Percentiles rank a stretch among this genome's conserved stretches.
Evolutionary conservation across 495 filamentous ascomycete genomes (phyloP).

Genomic region (Geopyxis carbonaria): DNA sequence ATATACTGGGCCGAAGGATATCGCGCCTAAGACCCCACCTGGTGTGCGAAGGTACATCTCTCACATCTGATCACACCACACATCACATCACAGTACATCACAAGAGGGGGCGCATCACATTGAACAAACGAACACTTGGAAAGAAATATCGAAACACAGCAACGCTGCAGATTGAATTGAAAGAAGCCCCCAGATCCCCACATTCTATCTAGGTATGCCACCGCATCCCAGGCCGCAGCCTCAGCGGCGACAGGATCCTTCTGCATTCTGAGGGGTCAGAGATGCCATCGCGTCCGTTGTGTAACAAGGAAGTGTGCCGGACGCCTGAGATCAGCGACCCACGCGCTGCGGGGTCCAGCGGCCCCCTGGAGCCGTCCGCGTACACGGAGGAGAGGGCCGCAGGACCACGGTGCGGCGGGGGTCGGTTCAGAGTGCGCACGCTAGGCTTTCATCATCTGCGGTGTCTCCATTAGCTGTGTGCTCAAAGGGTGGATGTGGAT

Average conservation of each 20-base stretch:
- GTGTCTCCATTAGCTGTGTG: not conserved
- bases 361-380: slow-evolving; percentile 71
- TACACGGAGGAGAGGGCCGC: slow-evolving; percentile 49
- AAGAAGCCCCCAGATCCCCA: slow-evolving; percentile 8
- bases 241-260: slow-evolving; percentile 25
- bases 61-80: not conserved
- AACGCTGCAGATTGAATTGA: slow-evolving; percentile 17
- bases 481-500: not conserved
- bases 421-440: slow-evolving; percentile 76
- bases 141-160: slow-evolving; percentile 1
- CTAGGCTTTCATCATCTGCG: slow-evolving; percentile 98
- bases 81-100: not conserved
- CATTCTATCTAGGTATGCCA: too few relatives aligned
- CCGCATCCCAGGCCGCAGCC: too few relatives aligned
- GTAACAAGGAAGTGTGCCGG: slow-evolving; percentile 96
- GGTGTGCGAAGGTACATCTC: slow-evolving; percentile 13
- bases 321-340: slow-evolving; percentile 88
- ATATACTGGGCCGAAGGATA: slow-evolving; percentile 27
- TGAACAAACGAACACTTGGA: not conserved
- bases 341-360: slow-evolving; percentile 41
- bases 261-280: slow-evolving; percentile 62
- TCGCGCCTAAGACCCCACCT: slow-evolving; percentile 27
- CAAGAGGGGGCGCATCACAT: not conserved
- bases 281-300: slow-evolving; percentile 89
- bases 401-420: slow-evolving; percentile 41